Base-by-base conservation (phyloP, 1,284 basidiomycete genomes). In the Puccinia sorghi region DNA sequence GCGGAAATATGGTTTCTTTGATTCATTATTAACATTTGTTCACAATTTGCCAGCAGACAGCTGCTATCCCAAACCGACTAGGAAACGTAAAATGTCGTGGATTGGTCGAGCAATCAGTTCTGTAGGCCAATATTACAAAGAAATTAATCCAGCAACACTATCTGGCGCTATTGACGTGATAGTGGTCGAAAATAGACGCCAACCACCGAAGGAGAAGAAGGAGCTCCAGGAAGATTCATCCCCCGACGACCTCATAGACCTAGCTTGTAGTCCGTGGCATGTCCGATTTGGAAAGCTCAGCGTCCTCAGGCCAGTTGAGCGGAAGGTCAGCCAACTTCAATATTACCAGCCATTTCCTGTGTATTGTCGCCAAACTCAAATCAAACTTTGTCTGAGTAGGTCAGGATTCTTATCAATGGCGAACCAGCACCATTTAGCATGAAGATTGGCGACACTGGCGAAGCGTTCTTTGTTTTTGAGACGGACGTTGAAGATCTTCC, bases 391-490 rank as follows among this genome's bases (percentile, higher is more conserved):
- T 61, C 22, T 61, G 22, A 48, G 32, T 41, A 77, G 75, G 75
- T 77, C 22, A 77, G 75, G 52, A 77, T 77, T 43, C 25, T 77
- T 83, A 94, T 94, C 84, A 91, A 91, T 50, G 87, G 88, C 79
- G 80, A 82, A 43, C 88, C 88, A 12, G 90, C 94, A 72, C 96
- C 96, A 1, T 99, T 94, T 84, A 89, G 89, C 83, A 99, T 99
- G 97, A 99, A 99, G 87, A 95, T 99, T 81, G 94, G 94, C 59
- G 96, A 99, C 80, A 93, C 95, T 1, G 97, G 97, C 22, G 97
- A 99, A 86, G 97, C 96, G 0, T 99, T 99, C 87, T 99, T 99
- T 83, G 92, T 99, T 54, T 93, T 99, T 82, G 95, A 99, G 85
- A 97, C 96, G 1, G 93, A 97, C 63, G 82, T 82, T 20, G 92